These are phyloP conservation scores for Wallacemonas collosoma DNA, from an alignment of 208 protist species.

Conservation along the genomic window DNA sequence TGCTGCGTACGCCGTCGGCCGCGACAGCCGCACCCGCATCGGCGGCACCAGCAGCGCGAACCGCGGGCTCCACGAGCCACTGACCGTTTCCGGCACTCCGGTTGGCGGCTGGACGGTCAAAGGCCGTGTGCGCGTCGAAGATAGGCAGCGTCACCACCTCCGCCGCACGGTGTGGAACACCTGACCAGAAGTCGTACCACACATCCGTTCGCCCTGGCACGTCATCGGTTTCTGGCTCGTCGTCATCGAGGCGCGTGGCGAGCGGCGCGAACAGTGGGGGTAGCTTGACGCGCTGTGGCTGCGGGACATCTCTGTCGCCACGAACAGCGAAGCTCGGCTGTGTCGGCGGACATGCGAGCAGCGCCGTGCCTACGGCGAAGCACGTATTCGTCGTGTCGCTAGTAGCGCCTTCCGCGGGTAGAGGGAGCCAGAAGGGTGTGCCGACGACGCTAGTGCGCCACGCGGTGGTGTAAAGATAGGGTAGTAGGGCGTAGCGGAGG, in stretches of 20 bases:
- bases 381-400: constrained; percentile 8
- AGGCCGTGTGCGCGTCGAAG: background rate
- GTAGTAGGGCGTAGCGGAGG: constrained; percentile 91
- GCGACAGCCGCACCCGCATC: background rate
- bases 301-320: background rate
- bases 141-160: background rate
- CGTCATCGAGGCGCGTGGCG: background rate
- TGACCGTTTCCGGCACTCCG: background rate
- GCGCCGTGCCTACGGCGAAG: constrained; percentile 27
- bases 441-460: constrained; percentile 67
- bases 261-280: background rate
- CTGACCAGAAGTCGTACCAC: constrained; percentile 47
- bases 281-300: constrained; percentile 5
- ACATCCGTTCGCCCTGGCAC: background rate
- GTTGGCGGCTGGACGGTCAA: background rate
- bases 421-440: constrained; percentile 75
- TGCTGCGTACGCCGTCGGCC: background rate
- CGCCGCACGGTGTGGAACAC: constrained; percentile 15
- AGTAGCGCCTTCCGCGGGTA: constrained; percentile 47
- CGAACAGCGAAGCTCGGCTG: background rate
- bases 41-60: background rate
- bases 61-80: background rate
- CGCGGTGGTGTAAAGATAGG: constrained; percentile 96
- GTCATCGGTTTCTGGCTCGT: no score
- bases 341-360: constrained; percentile 37